Conservation (phyloP, 169 alveolate species). For the Plasmodium adleri region DNA sequence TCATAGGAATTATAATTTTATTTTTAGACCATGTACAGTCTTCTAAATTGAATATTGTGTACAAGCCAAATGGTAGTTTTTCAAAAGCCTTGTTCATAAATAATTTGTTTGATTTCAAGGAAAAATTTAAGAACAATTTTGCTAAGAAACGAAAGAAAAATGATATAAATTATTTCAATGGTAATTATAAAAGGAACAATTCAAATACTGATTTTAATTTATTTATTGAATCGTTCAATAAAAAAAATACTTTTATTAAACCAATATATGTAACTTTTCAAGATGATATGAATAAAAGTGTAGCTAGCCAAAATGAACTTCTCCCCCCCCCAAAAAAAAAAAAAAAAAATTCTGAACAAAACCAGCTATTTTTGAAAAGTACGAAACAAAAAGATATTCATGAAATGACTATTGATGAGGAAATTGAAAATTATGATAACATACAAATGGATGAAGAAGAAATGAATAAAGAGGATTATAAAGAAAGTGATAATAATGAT, state of each 20-base stretch:
- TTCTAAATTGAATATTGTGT: background rate
- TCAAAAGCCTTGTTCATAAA: background rate
- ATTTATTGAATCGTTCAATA: conserved; percentile 31
- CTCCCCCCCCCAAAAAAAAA: background rate
- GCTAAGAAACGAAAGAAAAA: background rate
- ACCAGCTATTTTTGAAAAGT: background rate
- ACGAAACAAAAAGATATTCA: background rate
- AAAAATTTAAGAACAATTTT: background rate
- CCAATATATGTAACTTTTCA: conserved; percentile 11
- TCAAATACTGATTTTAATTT: background rate
- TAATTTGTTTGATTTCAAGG: background rate
- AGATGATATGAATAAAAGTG: background rate
- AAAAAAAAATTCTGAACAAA: background rate
- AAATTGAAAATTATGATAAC: background rate
- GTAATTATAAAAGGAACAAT: background rate
- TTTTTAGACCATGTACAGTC: conserved; percentile 14
- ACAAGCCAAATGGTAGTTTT: background rate
- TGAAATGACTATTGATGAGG: background rate
- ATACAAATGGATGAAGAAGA: background rate
- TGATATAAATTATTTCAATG: background rate
- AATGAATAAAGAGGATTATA: background rate
- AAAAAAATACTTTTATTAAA: conserved; percentile 31
- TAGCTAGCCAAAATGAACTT: background rate
- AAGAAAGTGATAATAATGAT: background rate
- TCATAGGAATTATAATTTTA: conserved; percentile 8